Conservation (phyloP, 495 filamentous ascomycete species). For the Trichoderma parareesei region DNA sequence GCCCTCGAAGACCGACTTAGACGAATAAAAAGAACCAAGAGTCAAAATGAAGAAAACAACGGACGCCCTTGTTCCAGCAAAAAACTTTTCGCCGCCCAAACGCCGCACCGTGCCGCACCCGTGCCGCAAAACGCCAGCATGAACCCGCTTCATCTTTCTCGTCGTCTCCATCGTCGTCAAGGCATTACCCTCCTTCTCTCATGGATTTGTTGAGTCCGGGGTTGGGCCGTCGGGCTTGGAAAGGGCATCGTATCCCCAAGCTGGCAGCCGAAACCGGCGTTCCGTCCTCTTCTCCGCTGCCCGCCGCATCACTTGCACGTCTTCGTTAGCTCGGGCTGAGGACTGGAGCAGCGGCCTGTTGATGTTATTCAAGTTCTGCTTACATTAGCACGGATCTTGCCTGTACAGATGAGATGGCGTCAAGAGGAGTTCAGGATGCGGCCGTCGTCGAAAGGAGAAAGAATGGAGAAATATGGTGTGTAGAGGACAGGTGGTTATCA, state of each 20-base stretch:
- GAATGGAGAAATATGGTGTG: not conserved
- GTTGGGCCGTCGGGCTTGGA: not conserved
- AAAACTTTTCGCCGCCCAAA: not conserved
- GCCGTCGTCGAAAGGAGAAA: not conserved
- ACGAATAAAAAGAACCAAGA: not conserved
- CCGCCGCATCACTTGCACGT: conserved; percentile 8
- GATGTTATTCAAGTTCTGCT: not conserved
- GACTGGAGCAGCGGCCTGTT: not conserved
- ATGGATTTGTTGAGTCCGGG: not conserved
- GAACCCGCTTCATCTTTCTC: not conserved
- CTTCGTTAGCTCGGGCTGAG: conserved; percentile 8
- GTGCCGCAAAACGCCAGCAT: not conserved
- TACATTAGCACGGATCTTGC: not conserved
- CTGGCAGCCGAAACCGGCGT: conserved; percentile 1
- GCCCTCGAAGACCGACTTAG: not conserved
- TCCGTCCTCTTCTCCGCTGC: conserved; percentile 1
- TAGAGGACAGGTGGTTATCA: too few species aligned
- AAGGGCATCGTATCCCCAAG: not conserved
- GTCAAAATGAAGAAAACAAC: not conserved
- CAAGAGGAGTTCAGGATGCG: too few species aligned
- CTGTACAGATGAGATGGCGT: not conserved
- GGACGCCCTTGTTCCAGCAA: not conserved
- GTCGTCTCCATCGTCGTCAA: too few species aligned
- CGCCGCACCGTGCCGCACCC: not conserved
- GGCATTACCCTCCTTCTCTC: not conserved